Base-by-base conservation (phyloP, 495 filamentous ascomycete genomes). In the Bombardia bombarda region DNA sequence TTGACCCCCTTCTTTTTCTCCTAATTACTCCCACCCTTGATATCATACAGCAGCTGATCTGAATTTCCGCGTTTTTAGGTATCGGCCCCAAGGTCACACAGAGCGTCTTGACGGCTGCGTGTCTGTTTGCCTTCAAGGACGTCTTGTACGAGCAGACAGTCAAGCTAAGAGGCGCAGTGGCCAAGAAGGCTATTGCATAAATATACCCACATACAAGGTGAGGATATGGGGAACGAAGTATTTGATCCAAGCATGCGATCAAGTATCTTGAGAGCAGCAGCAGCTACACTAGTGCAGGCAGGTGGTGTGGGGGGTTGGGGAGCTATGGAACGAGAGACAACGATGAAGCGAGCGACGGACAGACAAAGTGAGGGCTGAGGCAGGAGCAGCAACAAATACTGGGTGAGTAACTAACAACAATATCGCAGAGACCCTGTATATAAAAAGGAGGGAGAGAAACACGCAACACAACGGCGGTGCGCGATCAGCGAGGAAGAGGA, bases 61-160 rank as follows among this genome's bases (percentile, higher is more conserved):
- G 14, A 33, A 7, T 17, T n/a, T 33, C 6, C 9, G 9, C 22
- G 5, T 17, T 21, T 20, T 17, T 43, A 88, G 87, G 87, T 18
- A 94, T 99, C 62, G 87, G 82, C 21, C 86, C 92, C 23, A 99
- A 99, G 70, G 82, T 97, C 14, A 87, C 86, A 12, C 92, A 98
- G 68, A 95, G 88, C 62, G 92, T 95, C 7, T 76, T 97, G 40
- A 99, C 93, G 7, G 92, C 92, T 16, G 92, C 92, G 16, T 92
- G 95, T 63, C 71, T 99, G 42, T 99, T 99, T 58, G 90, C 90
- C 12, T 96, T 99, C 67, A 99, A 99, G 73, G 92, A 99, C 66
- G 87, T 71, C 32, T 65, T 78, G 14, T 78, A 78, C 53, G 73
- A 71, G 56, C 65, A 74, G 55, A 75, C 68, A 0, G 57, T 78